Evolutionary conservation across 2,329 filamentous ascomycete genomes (phyloP).

Genomic region (Aureobasidium pullulans): DNA sequence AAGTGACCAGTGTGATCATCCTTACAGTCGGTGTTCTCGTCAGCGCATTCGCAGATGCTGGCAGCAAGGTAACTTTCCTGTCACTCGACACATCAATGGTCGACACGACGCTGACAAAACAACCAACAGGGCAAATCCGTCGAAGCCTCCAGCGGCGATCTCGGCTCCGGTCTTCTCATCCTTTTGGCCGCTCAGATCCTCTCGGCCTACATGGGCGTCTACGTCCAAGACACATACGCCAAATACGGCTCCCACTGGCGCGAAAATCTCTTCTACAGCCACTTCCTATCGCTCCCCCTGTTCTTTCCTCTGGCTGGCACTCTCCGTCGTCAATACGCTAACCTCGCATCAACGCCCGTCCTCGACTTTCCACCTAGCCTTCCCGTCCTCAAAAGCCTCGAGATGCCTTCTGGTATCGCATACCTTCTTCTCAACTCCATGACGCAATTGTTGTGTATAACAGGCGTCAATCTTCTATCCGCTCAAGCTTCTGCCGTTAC

Average conservation of each 20-base stretch:
- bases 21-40: constrained; percentile 80
- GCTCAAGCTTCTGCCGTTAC: constrained; percentile 85
- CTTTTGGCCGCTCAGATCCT: constrained; percentile 83
- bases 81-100: background rate
- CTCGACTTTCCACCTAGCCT: constrained; percentile 31
- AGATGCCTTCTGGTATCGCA: constrained; percentile 58
- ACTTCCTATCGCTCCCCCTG: constrained; percentile 65
- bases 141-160: constrained; percentile 36
- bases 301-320: constrained; percentile 66
- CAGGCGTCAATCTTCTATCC: constrained; percentile 89
- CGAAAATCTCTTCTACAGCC: constrained; percentile 93
- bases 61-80: constrained; percentile 59
- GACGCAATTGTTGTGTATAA: constrained; percentile 91
- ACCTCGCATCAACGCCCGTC: constrained; percentile 57
- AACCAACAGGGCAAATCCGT: constrained; percentile 19
- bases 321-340: constrained; percentile 56
- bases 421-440: constrained; percentile 70
- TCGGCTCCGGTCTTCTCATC: constrained; percentile 66
- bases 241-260: constrained; percentile 85
- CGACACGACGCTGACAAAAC: too few species aligned
- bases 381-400: background rate
- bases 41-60: constrained; percentile 83
- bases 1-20: constrained; percentile 72
- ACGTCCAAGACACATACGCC: constrained; percentile 84
- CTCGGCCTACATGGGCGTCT: constrained; percentile 89